Percentiles rank a stretch among this genome's conserved stretches.
Conservation (phyloP, 768 basidiomycete species). For the Phylloporus sp. region DNA sequence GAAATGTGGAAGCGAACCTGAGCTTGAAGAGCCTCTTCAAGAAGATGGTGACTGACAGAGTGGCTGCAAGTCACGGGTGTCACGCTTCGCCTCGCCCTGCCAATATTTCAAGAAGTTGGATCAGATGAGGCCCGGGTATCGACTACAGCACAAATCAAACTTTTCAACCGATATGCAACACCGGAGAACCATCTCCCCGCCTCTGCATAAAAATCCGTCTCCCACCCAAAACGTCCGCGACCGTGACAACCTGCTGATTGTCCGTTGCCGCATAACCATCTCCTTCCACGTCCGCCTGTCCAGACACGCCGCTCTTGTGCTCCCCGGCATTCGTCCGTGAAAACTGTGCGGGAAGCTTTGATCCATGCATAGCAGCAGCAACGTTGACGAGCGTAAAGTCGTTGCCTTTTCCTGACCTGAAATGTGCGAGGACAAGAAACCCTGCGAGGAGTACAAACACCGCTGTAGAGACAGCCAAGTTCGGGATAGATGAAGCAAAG, state of each 20-base stretch:
- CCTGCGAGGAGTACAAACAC: conserved; percentile 22
- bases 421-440: conserved; percentile 20
- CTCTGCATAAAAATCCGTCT: conserved; percentile 13
- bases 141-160: too few relatives aligned
- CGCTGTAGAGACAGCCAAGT: conserved; percentile 21
- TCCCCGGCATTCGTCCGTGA: background rate
- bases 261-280: background rate
- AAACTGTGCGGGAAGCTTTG: conserved; percentile 22
- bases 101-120: too few relatives aligned
- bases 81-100: too few relatives aligned
- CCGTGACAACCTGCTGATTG: background rate
- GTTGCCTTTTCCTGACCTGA: conserved; percentile 18
- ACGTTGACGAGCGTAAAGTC: conserved; percentile 24
- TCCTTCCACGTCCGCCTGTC: background rate
- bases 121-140: too few relatives aligned
- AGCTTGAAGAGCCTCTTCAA: too few relatives aligned
- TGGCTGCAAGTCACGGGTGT: too few relatives aligned
- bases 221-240: conserved; percentile 7
- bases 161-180: conserved; percentile 17
- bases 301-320: background rate
- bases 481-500: conserved; percentile 26
- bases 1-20: too few relatives aligned
- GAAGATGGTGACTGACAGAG: too few relatives aligned
- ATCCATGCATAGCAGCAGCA: conserved; percentile 19
- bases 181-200: conserved; percentile 16